A percentile compares a stretch with the other conserved stretches of the same genome.
phyloP scores from a whole-genome alignment of 2,329 filamentous ascomycete species.

The Trichothecium sympodiale region DNA sequence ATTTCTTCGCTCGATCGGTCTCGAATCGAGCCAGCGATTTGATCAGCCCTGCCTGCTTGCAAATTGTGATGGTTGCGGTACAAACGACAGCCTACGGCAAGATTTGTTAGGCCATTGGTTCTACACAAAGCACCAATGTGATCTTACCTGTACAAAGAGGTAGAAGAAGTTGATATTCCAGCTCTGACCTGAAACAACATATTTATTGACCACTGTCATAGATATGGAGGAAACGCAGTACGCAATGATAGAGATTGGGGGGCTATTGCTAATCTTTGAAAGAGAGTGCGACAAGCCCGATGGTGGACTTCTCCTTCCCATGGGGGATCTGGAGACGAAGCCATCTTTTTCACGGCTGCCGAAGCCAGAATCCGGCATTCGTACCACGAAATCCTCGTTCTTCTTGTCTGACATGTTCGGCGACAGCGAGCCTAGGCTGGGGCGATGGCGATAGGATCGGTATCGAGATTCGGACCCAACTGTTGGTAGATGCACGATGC shows the following conservation, averaged over 20 bases:
- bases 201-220: constrained; percentile 99
- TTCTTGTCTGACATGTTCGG: constrained; percentile 85
- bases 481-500: too few species aligned
- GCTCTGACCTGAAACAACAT: constrained; percentile 77
- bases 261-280: constrained; percentile 58
- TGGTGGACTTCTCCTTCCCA: constrained; percentile 5
- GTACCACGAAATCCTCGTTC: constrained; percentile 68
- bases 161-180: constrained; percentile 98
- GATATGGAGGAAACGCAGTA: constrained; percentile 96
- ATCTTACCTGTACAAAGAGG: constrained; percentile 74
- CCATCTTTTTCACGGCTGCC: constrained; percentile 40
- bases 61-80: constrained; percentile 69
- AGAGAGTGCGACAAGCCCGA: constrained; percentile 19
- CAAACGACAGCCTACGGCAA: constrained; percentile 69
- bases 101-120: neutral
- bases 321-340: constrained; percentile 27
- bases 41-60: constrained; percentile 75
- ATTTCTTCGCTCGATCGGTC: constrained; percentile 80
- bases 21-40: constrained; percentile 76
- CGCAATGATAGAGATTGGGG: constrained; percentile 67
- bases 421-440: too few species aligned
- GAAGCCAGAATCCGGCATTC: constrained; percentile 50
- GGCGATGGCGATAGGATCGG: constrained; percentile 15
- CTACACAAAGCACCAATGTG: neutral
- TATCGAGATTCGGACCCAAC: too few species aligned